phyloP scores from a whole-genome alignment of 148 eudicot species.

The Cornus kousa region DNA sequence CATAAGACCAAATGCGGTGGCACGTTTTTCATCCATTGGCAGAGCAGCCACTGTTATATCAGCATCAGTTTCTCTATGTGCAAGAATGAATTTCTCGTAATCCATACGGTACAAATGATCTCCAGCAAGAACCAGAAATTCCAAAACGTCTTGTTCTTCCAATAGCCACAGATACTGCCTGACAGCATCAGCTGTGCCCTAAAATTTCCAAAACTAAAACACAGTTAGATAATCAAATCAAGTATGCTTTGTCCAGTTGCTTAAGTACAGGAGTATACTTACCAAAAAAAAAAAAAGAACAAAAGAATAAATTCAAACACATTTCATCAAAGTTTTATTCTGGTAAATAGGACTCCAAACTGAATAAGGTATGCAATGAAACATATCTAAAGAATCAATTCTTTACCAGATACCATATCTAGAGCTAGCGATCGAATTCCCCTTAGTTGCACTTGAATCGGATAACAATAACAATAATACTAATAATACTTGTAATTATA shows the following conservation, averaged over 20 bases:
- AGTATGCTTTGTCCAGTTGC: neutral
- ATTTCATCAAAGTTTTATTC: too few relatives aligned
- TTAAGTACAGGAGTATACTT: too few relatives aligned
- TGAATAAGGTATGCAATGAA: too few relatives aligned
- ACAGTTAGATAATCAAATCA: constrained; percentile 6
- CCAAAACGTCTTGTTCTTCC: constrained; percentile 88
- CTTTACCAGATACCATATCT: too few relatives aligned
- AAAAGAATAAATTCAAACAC: too few relatives aligned
- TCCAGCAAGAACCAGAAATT: constrained; percentile 86
- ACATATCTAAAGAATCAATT: too few relatives aligned
- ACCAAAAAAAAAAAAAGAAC: too few relatives aligned
- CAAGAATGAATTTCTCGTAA: constrained; percentile 85
- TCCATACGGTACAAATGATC: constrained; percentile 98
- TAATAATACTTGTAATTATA: too few relatives aligned
- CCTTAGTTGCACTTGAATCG: too few relatives aligned
- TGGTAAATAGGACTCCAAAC: too few relatives aligned
- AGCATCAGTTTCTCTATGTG: constrained; percentile 95
- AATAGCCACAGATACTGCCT: constrained; percentile 88
- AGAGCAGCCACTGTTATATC: constrained; percentile 93
- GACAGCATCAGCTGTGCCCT: constrained; percentile 99
- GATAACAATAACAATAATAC: too few relatives aligned
- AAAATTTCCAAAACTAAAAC: neutral
- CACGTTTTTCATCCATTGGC: constrained; percentile 95
- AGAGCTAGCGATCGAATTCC: too few relatives aligned
- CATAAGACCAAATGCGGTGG: constrained; percentile 96